These are phyloP conservation scores for Ceratocystis huliohia DNA, from an alignment of 2,329 filamentous ascomycete species.

Conservation along the genomic window DNA sequence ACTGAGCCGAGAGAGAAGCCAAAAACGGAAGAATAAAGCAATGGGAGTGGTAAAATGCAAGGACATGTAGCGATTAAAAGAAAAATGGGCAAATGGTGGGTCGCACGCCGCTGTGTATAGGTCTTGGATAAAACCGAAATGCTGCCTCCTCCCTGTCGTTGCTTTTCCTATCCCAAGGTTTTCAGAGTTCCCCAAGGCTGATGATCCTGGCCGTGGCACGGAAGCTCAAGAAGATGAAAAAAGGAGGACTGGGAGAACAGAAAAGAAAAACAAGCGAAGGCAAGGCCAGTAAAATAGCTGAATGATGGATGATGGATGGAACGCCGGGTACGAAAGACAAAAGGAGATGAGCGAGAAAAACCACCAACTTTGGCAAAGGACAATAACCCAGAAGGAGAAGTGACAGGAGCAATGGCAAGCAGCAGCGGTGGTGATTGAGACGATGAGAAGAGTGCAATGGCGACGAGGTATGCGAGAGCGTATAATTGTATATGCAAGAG, in stretches of 20 bases:
- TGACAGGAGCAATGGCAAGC: not conserved
- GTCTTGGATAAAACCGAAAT: not conserved
- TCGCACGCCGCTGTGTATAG: not conserved
- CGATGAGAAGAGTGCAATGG: no score
- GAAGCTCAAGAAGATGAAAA: not conserved
- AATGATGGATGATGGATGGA: not conserved
- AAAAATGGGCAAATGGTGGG: not conserved
- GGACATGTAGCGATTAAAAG: no score
- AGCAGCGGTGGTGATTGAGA: no score
- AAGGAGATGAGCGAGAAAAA: not conserved
- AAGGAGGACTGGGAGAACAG: not conserved
- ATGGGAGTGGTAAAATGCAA: not conserved
- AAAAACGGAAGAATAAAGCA: not conserved
- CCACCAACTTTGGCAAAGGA: not conserved
- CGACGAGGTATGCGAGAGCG: no score
- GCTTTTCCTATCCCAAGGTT: not conserved
- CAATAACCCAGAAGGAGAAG: not conserved
- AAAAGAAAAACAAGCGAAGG: conserved; percentile 3
- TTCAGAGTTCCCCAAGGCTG: not conserved
- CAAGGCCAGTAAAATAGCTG: not conserved
- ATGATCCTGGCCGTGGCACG: not conserved
- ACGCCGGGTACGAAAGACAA: not conserved
- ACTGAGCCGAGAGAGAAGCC: not conserved
- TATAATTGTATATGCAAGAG: no score
- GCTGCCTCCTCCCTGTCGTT: not conserved